phyloP scores from a whole-genome alignment of 2,329 filamentous ascomycete genomes.

The Ascochyta clinopodiicola region DNA sequence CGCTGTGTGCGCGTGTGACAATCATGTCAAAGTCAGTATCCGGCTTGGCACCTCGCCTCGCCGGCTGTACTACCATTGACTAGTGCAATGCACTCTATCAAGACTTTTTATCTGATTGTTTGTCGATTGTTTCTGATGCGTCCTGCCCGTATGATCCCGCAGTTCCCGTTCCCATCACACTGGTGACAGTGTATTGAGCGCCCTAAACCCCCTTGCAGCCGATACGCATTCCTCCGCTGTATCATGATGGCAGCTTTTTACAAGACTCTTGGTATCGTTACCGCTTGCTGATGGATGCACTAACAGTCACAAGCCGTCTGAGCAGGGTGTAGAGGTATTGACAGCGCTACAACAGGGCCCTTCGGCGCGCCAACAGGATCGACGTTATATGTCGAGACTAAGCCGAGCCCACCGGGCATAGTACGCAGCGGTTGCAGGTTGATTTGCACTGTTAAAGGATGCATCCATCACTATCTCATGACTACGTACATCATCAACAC shows the following conservation, averaged over 20 bases:
- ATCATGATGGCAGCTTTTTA: not conserved
- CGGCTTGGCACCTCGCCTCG: conserved; percentile 31
- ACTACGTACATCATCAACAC: not conserved
- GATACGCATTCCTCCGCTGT: conserved; percentile 5
- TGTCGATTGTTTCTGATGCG: conserved; percentile 27
- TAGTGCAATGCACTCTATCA: conserved; percentile 32
- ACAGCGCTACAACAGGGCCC: not conserved
- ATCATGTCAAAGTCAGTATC: conserved; percentile 39
- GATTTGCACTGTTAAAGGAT: not conserved
- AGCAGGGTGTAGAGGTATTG: not conserved
- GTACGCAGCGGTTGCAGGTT: not conserved
- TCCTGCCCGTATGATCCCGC: conserved; percentile 41
- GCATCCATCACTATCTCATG: not conserved
- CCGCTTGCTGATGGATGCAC: not conserved
- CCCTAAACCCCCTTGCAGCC: conserved; percentile 10
- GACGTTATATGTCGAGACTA: not conserved
- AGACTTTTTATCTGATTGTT: conserved; percentile 26
- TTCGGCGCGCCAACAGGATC: not conserved
- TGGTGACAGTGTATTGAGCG: conserved; percentile 13
- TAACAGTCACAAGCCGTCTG: not conserved
- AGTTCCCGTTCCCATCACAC: conserved; percentile 32
- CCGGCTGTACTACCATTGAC: conserved; percentile 29
- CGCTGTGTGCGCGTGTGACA: conserved; percentile 34
- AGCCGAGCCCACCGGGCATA: not conserved
- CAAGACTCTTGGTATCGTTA: not conserved